phyloP scores from a whole-genome alignment of 768 basidiomycete genomes.

The Leucosporidium creatinivorum region DNA sequence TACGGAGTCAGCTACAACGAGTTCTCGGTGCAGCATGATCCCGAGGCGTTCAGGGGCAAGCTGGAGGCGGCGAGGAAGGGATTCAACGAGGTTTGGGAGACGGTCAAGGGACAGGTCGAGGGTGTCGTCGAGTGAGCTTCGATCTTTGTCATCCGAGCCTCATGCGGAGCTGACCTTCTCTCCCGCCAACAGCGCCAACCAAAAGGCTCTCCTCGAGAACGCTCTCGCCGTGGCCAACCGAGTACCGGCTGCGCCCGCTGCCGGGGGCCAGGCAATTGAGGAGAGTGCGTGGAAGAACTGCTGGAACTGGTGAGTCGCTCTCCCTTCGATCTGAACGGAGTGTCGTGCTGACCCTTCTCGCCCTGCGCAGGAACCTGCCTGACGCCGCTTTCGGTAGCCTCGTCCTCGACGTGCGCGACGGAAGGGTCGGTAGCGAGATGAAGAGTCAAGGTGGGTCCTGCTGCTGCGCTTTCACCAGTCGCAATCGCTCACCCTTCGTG shows the following conservation, averaged over 20 bases:
- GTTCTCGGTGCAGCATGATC: constrained; percentile 83
- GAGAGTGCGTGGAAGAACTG: constrained; percentile 97
- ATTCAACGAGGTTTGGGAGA: constrained; percentile 91
- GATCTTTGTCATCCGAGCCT: no score
- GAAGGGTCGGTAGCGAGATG: constrained; percentile 81
- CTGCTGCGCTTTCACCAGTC: constrained; percentile 2
- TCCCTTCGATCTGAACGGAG: background rate
- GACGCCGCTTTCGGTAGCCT: constrained; percentile 90
- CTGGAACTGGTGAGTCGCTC: constrained; percentile 66
- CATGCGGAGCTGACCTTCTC: no score
- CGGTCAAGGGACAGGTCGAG: constrained; percentile 84
- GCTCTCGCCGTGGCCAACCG: constrained; percentile 75
- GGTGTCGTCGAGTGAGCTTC: constrained; percentile 61
- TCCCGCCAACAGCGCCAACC: constrained; percentile 53
- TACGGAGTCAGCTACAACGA: constrained; percentile 96
- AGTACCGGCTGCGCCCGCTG: constrained; percentile 54
- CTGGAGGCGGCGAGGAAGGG: constrained; percentile 65
- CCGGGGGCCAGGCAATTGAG: constrained; percentile 53
- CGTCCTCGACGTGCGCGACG: constrained; percentile 81
- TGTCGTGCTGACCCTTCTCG: no score
- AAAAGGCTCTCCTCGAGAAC: constrained; percentile 80
- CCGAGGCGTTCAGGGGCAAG: constrained; percentile 79
- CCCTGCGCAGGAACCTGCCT: constrained; percentile 60
- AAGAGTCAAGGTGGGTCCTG: constrained; percentile 70
- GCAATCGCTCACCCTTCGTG: no score